Base-by-base conservation (phyloP, 495 filamentous ascomycete species). In the Glonium stellatum region DNA sequence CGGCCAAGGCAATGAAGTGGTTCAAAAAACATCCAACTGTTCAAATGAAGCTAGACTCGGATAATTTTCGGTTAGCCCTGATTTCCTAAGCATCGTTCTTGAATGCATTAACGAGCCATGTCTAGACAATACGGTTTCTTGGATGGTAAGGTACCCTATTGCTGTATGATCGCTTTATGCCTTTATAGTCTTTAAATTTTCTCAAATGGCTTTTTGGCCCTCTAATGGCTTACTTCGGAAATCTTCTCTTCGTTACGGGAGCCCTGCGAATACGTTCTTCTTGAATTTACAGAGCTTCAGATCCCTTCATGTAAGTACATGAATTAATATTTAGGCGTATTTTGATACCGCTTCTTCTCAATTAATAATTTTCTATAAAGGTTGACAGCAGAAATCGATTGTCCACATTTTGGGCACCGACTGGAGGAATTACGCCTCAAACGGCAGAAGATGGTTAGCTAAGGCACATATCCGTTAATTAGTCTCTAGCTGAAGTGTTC, bases 391-490 rank as follows among this genome's bases (percentile, higher is more conserved):
- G 83, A 59, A 80, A 72, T 67, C 82, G 90, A 52, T 74, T 87
- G 19, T 90, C 88, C 11, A 83, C 78, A 39, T 82, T 90, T 66
- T 95, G 90, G 87, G 79, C 84, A 19, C 87, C 90, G 0, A 87
- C 83, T 12, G 86, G 85, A 51, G 87, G 87, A n/a, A 84, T 89
- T 57, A 76, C 83, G 2, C 76, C 78, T 53, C 77, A 77, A 56
- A 70, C 80, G 21, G 70, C 72, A 56, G 77, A 83, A 68, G 75
- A 70, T 47, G 61, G 64, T 63, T n/a, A 0, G 48, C 39, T 44
- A 4, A 18, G 36, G 27, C 27, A 31, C 27, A 31, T 47, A 25
- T 54, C 23, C 13, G 22, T 19, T 31, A 31, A 23, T 9, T 11
- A 19, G 0, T 2, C n/a, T 11, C 41, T n/a, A 22, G 6, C 35